These are phyloP conservation scores for Poa pratensis DNA, from an alignment of 176 grass and related monocot genomes.

Conservation along the genomic window DNA sequence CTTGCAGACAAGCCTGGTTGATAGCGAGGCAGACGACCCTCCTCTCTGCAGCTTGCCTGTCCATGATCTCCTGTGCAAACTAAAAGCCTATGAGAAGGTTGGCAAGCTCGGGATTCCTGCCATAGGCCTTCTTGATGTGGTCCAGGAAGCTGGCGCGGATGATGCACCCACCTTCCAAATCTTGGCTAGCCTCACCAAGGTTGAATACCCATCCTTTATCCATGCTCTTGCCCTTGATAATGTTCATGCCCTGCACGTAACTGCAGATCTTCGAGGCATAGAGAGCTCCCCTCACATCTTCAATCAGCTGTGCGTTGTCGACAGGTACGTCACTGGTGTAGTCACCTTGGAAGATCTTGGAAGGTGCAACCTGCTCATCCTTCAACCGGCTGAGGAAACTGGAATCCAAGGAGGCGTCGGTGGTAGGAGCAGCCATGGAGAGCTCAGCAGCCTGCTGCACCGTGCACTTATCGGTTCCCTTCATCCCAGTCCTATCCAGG, in stretches of 20 bases:
- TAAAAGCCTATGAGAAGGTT: slow-evolving; percentile 77
- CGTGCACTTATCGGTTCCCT: too few relatives aligned
- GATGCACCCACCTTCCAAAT: slow-evolving; percentile 89
- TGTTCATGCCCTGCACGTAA: slow-evolving; percentile 80
- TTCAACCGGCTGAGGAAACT: too few relatives aligned
- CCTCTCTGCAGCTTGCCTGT: slow-evolving; percentile 67
- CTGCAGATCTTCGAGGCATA: slow-evolving; percentile 86
- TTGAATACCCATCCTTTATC: slow-evolving; percentile 75
- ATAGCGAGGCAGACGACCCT: slow-evolving; percentile 63
- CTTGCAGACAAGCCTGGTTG: slow-evolving; percentile 57
- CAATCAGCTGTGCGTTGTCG: slow-evolving; percentile 71
- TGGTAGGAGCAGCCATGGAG: too few relatives aligned
- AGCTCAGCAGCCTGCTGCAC: too few relatives aligned
- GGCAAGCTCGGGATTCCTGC: slow-evolving; percentile 63
- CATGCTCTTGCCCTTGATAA: slow-evolving; percentile 70
- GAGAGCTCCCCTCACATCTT: slow-evolving; percentile 66
- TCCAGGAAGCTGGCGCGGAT: slow-evolving; percentile 79
- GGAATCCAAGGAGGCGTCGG: too few relatives aligned
- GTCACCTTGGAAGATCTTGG: slow-evolving; percentile 17
- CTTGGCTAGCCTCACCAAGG: slow-evolving; percentile 71
- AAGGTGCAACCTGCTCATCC: too few relatives aligned
- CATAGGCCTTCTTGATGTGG: slow-evolving; percentile 78
- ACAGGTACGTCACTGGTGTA: too few relatives aligned
- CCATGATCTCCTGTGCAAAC: slow-evolving; percentile 79
- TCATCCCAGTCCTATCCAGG: too few relatives aligned